phyloP scores from a whole-genome alignment of 257 asterid species.

The Solanum sejunctum region DNA sequence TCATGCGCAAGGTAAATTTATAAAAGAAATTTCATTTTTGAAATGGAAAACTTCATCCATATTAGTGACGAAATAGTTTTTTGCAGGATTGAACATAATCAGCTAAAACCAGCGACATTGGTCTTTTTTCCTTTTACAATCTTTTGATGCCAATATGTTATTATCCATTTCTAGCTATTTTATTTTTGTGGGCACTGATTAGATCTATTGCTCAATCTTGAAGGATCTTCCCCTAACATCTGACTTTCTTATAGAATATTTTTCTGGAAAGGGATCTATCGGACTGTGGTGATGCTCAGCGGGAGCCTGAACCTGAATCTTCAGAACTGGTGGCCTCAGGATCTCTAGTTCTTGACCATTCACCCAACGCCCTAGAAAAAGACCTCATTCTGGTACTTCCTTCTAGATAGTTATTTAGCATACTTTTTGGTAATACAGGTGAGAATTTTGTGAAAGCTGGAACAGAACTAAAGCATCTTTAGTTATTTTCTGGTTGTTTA shows the following conservation, averaged over 20 bases:
- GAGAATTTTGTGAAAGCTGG: not conserved
- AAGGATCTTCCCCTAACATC: not conserved
- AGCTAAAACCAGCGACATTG: not conserved
- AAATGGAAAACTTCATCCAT: not conserved
- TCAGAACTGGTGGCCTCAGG: slow-evolving; percentile 32
- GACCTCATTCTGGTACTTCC: slow-evolving; percentile 72
- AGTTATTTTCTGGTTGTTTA: not conserved
- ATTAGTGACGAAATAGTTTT: not conserved
- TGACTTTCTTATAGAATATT: slow-evolving; percentile 32
- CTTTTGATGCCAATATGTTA: not conserved
- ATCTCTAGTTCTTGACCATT: slow-evolving; percentile 26
- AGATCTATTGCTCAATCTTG: not conserved
- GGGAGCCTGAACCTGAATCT: slow-evolving; percentile 18
- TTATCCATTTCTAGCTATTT: not conserved
- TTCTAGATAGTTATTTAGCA: not conserved
- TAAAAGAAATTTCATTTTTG: not conserved
- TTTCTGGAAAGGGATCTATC: slow-evolving; percentile 36
- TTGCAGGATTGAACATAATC: not conserved
- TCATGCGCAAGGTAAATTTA: slow-evolving; percentile 25
- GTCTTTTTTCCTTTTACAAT: not conserved
- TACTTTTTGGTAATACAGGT: not conserved
- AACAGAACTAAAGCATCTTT: not conserved
- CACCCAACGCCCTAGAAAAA: slow-evolving; percentile 39
- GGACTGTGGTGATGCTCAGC: slow-evolving; percentile 31
- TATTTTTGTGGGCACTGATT: not conserved